Percentiles rank a stretch among this genome's conserved stretches.
These are phyloP conservation scores for Rhynchospora pubera DNA, from an alignment of 176 grass and related monocot species.

Conservation along the genomic window DNA sequence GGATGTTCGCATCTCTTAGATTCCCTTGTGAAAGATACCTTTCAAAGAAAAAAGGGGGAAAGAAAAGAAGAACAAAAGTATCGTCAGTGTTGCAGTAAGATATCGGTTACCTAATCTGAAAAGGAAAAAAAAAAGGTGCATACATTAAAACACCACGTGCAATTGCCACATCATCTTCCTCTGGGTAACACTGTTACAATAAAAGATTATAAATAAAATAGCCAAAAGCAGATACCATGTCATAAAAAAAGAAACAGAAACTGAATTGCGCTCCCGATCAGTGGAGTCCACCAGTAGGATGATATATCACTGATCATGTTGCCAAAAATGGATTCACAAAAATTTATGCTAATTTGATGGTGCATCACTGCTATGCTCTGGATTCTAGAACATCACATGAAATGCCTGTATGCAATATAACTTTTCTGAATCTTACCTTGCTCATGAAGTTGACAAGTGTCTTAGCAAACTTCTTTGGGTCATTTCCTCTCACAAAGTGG, in stretches of 20 bases:
- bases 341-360: neutral
- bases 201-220: slow-evolving; percentile 14
- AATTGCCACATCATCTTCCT: slow-evolving; percentile 94
- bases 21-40: slow-evolving; percentile 96
- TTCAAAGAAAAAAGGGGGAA: neutral
- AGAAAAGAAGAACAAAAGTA: neutral
- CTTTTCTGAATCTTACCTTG: slow-evolving; percentile 54
- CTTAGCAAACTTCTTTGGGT: slow-evolving; percentile 83
- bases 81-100: neutral
- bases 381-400: neutral
- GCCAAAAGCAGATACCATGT: neutral
- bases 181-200: slow-evolving; percentile 78
- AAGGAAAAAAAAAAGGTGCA: slow-evolving; percentile 24
- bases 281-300: neutral
- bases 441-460: slow-evolving; percentile 90
- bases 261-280: neutral
- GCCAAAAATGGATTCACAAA: neutral
- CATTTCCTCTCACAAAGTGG: slow-evolving; percentile 89
- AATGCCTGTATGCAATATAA: neutral
- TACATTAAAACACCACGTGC: slow-evolving; percentile 83
- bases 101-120: neutral
- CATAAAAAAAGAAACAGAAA: neutral
- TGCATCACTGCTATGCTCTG: neutral
- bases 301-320: neutral
- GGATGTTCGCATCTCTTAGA: slow-evolving; percentile 83